These are phyloP conservation scores for Hygrocybe coccinea DNA, from an alignment of 768 basidiomycete genomes.

Conservation along the genomic window DNA sequence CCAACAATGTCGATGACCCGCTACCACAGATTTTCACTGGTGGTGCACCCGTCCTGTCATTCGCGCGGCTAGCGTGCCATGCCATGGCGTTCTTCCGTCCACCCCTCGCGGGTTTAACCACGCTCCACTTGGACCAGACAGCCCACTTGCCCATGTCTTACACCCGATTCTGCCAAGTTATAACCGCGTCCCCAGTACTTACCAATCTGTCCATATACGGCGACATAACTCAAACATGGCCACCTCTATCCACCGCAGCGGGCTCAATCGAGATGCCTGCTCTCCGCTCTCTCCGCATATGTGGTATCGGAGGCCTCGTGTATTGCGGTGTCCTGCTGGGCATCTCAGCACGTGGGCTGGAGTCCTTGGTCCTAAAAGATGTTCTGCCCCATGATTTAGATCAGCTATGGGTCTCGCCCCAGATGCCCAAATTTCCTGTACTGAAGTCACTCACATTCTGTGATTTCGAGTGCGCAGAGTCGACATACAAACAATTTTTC, in stretches of 20 bases:
- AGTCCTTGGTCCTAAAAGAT: constrained; percentile 40
- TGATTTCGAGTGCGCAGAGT: constrained; percentile 38
- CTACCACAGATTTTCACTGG: constrained; percentile 26
- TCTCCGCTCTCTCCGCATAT: constrained; percentile 40
- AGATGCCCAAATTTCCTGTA: constrained; percentile 27
- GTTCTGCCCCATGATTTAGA: constrained; percentile 41
- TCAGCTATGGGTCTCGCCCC: constrained; percentile 26
- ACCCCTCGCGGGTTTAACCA: constrained; percentile 31
- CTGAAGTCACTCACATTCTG: constrained; percentile 36
- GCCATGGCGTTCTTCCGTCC: constrained; percentile 40
- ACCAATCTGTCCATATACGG: constrained; percentile 43
- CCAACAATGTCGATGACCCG: constrained; percentile 11
- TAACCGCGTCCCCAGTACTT: constrained; percentile 32
- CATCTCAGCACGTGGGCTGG: constrained; percentile 37
- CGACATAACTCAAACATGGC: constrained; percentile 36
- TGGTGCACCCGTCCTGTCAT: constrained; percentile 30
- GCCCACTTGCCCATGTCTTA: constrained; percentile 32
- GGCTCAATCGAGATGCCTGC: constrained; percentile 30
- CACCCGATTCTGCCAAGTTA: constrained; percentile 30
- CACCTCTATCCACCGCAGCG: constrained; percentile 8
- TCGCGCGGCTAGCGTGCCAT: constrained; percentile 42
- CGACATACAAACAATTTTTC: constrained; percentile 29
- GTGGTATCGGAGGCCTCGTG: constrained; percentile 32
- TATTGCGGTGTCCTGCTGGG: constrained; percentile 37
- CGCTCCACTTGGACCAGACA: constrained; percentile 45